Conservation (phyloP, 2,329 filamentous ascomycete genomes). For the Microcyclospora tardicrescens region DNA sequence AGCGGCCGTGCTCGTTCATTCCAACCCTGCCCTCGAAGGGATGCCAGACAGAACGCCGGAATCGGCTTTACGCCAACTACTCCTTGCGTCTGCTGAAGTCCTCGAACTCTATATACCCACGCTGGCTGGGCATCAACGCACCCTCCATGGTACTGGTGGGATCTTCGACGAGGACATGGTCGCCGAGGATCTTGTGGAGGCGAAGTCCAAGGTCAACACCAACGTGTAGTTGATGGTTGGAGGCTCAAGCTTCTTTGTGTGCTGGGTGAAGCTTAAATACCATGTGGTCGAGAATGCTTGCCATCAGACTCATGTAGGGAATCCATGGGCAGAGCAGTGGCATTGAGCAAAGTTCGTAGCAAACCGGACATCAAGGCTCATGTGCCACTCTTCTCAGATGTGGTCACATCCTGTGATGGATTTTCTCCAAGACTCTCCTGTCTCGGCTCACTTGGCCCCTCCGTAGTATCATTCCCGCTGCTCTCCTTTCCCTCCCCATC, state of each 20-base stretch:
- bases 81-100: slow-evolving; percentile 14
- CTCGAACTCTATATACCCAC: slow-evolving; percentile 7
- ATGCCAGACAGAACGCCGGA: slow-evolving; percentile 8
- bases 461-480: slow-evolving; percentile 1
- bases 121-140: slow-evolving; percentile 14
- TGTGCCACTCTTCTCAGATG: too few relatives aligned
- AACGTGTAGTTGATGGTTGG: too few relatives aligned
- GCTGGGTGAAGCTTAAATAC: too few relatives aligned
- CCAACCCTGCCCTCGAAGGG: slow-evolving; percentile 15
- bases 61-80: slow-evolving; percentile 13
- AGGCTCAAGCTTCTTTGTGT: too few relatives aligned
- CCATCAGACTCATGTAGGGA: too few relatives aligned
- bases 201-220: too few relatives aligned
- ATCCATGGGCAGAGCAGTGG: too few relatives aligned
- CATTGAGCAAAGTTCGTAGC: too few relatives aligned
- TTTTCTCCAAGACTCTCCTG: not conserved
- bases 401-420: not conserved
- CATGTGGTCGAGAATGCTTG: too few relatives aligned
- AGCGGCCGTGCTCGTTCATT: slow-evolving; percentile 11
- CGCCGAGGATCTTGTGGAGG: too few relatives aligned
- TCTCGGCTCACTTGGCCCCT: not conserved
- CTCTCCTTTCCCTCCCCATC: slow-evolving; percentile 31
- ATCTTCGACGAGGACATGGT: slow-evolving; percentile 12
- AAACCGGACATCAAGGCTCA: too few relatives aligned
- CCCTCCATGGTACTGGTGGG: slow-evolving; percentile 15